Base-by-base conservation (phyloP, 2,329 filamentous ascomycete species). In the Emergomyces pasteurianus region DNA sequence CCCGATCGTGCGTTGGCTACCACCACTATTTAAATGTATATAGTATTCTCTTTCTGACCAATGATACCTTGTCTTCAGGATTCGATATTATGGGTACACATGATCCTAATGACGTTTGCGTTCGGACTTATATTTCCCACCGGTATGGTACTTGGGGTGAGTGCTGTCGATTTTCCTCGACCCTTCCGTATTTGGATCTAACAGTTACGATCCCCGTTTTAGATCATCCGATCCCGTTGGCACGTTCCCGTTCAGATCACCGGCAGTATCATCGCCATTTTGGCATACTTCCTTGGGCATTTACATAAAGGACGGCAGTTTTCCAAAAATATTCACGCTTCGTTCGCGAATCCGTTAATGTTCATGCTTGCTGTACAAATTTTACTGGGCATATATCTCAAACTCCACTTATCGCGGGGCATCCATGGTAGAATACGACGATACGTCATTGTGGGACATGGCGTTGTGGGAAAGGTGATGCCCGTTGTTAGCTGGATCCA, bases 61-160 rank as follows among this genome's bases (percentile, higher is more conserved):
- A 28, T 42, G 10, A 26, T 52, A 7, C 1, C 4, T 34, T 46
- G 18, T 23, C 38, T 54, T 16, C 67, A 83, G 79, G 94, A 97
- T 73, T 82, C 86, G 49, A 90, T 86, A 69, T 76, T 99, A 83
- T 99, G 94, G 94, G 81, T 87, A 67, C 94, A 99, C 76, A 97
- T 99, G 70, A 81, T 96, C 63, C 75, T 95, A 53, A 92, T 96
- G 81, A 87, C 86, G 73, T 71, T 94, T 62, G 85, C 91, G 61
- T 97, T 95, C 79, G 94, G 94, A 63, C 81, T 99, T 67, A 83
- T 97, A 62, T 97, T 96, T 70, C 94, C 94, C 12, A 81, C 90
- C 18, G 94, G 94, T 68, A 97, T 99, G 92, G 91, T 97, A 49
- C 79, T 96, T 21, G 92, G 92, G 62, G 89, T 94, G 83, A 69